Percentiles rank a stretch among this genome's conserved stretches.
Conservation (phyloP, 2,329 filamentous ascomycete genomes). For the Colletotrichum destructivum region DNA sequence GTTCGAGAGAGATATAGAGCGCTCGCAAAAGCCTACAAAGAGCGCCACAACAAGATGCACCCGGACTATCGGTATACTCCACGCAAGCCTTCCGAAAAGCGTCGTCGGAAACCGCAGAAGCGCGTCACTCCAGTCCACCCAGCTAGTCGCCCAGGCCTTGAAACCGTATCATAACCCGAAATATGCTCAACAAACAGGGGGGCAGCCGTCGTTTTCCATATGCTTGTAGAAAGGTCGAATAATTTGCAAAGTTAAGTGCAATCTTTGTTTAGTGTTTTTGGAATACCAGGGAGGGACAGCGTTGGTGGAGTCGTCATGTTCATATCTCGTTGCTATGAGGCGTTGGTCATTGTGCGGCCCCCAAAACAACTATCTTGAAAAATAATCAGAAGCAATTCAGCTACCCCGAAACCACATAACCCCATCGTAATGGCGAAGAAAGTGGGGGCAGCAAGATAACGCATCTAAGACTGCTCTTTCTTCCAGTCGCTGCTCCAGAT, state of each 20-base stretch:
- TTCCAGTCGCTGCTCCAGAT: conserved; percentile 78
- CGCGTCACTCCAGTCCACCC: not conserved
- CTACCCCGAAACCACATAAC: not conserved
- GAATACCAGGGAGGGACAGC: not conserved
- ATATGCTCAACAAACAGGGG: no score
- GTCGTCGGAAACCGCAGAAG: conserved; percentile 31
- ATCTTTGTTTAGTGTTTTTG: no score
- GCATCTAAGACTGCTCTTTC: conserved; percentile 40
- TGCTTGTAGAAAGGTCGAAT: no score
- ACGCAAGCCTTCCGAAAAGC: conserved; percentile 50
- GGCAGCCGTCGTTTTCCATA: no score
- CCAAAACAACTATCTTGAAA: not conserved
- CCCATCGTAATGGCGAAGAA: not conserved
- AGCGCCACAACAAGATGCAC: conserved; percentile 48
- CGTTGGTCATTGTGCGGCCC: no score
- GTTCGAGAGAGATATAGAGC: conserved; percentile 41
- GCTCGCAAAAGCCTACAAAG: conserved; percentile 46
- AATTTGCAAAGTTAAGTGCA: not conserved
- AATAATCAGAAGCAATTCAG: not conserved
- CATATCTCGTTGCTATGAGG: not conserved
- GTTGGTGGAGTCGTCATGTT: not conserved
- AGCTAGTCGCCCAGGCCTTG: not conserved
- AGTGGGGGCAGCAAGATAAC: not conserved
- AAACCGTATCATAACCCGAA: no score
- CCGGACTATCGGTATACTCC: conserved; percentile 59